Conservation (phyloP, 257 asterid species). For the Pogostemon cablin region DNA sequence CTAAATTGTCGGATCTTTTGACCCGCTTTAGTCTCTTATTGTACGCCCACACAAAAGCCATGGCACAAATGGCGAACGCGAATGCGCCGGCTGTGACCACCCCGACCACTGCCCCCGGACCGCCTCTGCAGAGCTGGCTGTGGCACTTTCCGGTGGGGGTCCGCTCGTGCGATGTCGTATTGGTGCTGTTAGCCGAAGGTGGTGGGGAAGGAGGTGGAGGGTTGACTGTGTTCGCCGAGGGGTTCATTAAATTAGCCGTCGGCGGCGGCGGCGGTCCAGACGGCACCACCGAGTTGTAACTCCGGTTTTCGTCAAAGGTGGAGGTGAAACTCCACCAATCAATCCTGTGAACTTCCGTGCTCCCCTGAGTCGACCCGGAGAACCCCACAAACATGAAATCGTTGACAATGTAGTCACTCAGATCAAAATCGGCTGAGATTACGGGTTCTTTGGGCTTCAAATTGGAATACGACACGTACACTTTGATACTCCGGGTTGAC, state of each 20-base stretch:
- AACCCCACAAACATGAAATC: conserved; percentile 76
- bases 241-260: conserved; percentile 47
- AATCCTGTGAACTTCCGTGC: conserved; percentile 76
- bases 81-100: conserved; percentile 85
- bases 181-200: conserved; percentile 31
- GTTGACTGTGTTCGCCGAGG: conserved; percentile 43
- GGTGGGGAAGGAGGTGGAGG: conserved; percentile 53
- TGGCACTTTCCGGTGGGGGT: conserved; percentile 40
- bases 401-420: conserved; percentile 44
- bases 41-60: conserved; percentile 58
- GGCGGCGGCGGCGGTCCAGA: conserved; percentile 52
- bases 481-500: conserved; percentile 42
- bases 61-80: conserved; percentile 56
- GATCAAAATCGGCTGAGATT: conserved; percentile 51
- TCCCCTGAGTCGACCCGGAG: conserved; percentile 91
- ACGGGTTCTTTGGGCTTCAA: conserved; percentile 68
- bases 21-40: conserved; percentile 50
- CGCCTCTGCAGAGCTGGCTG: conserved; percentile 54
- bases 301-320: conserved; percentile 52
- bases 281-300: conserved; percentile 34
- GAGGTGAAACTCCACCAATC: conserved; percentile 92
- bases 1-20: conserved; percentile 45
- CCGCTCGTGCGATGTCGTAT: conserved; percentile 37
- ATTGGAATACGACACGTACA: conserved; percentile 67
- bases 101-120: conserved; percentile 75